These are phyloP conservation scores for Ceratobasidium sp. DNA, from an alignment of 1,284 basidiomycete genomes.

Conservation along the genomic window DNA sequence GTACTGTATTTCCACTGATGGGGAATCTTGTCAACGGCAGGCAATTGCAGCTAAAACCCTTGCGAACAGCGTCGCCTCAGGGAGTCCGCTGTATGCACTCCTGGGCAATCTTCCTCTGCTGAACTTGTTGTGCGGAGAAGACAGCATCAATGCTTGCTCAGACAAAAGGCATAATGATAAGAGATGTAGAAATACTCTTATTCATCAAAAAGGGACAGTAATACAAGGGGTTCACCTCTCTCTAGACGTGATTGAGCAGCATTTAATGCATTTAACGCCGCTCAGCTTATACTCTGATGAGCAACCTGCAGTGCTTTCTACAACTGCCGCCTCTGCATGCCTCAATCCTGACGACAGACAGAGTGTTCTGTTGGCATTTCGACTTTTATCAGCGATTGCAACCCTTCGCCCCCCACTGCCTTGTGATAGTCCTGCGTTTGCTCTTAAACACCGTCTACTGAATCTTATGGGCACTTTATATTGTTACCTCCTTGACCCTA, in stretches of 20 bases:
- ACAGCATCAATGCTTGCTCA: conserved; percentile 54
- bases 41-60: conserved; percentile 28
- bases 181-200: conserved; percentile 51
- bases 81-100: conserved; percentile 45
- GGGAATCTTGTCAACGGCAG: conserved; percentile 50
- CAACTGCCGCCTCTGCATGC: too few species aligned
- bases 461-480: background rate
- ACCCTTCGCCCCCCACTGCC: conserved; percentile 46
- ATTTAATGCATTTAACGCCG: too few species aligned
- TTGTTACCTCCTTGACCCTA: background rate
- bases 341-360: conserved; percentile 55
- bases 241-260: conserved; percentile 47
- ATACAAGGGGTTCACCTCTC: conserved; percentile 51
- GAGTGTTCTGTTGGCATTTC: conserved; percentile 52
- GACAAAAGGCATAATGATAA: conserved; percentile 56
- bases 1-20: conserved; percentile 53
- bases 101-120: conserved; percentile 50
- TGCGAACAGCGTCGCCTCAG: conserved; percentile 24
- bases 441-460: background rate
- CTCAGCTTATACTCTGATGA: conserved; percentile 2
- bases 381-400: conserved; percentile 52
- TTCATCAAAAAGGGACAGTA: conserved; percentile 49
- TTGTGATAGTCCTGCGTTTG: conserved; percentile 45
- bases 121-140: conserved; percentile 53
- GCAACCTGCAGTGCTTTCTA: conserved; percentile 47